Base-by-base conservation (phyloP, 768 basidiomycete genomes). In the Trametes coccinea region DNA sequence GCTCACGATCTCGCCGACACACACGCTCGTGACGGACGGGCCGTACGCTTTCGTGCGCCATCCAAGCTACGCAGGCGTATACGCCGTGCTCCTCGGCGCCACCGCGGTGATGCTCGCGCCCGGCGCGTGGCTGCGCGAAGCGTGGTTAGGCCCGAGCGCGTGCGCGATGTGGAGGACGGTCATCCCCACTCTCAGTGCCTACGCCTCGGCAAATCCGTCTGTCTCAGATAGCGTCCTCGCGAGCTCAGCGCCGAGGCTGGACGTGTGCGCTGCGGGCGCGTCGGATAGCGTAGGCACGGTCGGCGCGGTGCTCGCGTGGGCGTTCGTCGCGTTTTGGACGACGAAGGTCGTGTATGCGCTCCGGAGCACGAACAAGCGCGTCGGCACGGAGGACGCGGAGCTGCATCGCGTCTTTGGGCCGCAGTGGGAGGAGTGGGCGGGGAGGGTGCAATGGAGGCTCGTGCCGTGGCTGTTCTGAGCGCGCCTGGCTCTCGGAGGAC, bases 41-140 rank as follows among this genome's bases (percentile, higher is more conserved):
- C 79, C 78, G 6, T 80, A 80, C 62, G 60, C 71, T 30, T 49
- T 70, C 43, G 77, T 79, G n/a, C 76, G 77, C 17, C 78, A 80
- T 59, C 79, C 79, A n/a, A 68, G 68, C 31, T 78, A 78, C 63
- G 62, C 70, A 34, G 75, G 73, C 16, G 60, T 77, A 31, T 66
- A 71, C 60, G 69, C 73, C 9, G 70, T 69, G 37, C 56, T 68
- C 9, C 58, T 59, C 11, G 76, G 75, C 40, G 65, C 53, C 53
- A 60, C 62, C 27, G 53, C 47, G 11, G 63, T 67, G 41, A 66
- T 57, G 56, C 58, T 67, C 53, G 65, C 70, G 8, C 67, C 68
- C 5, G 65, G 67, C 9, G 52, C 69, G 43, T 70, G 67, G 66
- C 57, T 71, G 13, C 61, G 59, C 39, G 69, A 67, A 48, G 70